These are phyloP conservation scores for Colletotrichum costaricense DNA, from an alignment of 2,329 filamentous ascomycete genomes.

Conservation along the genomic window DNA sequence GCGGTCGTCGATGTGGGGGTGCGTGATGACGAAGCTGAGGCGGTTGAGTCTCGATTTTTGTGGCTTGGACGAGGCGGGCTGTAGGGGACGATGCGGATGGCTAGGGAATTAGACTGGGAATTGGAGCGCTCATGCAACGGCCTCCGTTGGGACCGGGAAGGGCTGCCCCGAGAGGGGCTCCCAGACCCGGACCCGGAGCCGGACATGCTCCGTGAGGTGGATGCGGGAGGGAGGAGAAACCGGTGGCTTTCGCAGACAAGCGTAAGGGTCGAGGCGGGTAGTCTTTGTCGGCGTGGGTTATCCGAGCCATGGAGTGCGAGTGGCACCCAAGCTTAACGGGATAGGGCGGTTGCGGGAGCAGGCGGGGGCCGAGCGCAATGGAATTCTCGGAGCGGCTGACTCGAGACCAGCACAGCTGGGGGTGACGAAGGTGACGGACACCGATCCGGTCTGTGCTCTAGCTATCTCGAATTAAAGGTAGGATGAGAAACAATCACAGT, in stretches of 20 bases:
- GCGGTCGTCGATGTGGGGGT: constrained; percentile 27
- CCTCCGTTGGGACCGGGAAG: constrained; percentile 43
- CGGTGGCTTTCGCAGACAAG: not conserved
- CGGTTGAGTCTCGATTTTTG: constrained; percentile 31
- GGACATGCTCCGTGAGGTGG: constrained; percentile 38
- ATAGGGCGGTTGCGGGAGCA: not conserved
- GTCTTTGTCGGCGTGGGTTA: not conserved
- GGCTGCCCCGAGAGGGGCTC: constrained; percentile 32
- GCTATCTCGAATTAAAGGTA: not conserved
- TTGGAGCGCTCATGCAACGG: constrained; percentile 53
- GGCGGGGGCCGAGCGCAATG: not conserved
- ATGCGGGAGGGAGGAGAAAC: not conserved
- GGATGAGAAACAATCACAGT: not conserved
- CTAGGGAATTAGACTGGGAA: constrained; percentile 54
- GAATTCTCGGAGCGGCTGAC: constrained; percentile 4
- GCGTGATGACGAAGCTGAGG: constrained; percentile 35
- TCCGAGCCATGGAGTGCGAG: constrained; percentile 27
- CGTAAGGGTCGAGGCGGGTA: constrained; percentile 33
- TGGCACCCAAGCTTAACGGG: not conserved
- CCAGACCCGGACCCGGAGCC: constrained; percentile 41
- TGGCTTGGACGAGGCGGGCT: constrained; percentile 53
- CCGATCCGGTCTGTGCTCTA: constrained; percentile 25
- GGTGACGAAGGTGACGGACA: not conserved
- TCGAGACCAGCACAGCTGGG: constrained; percentile 8
- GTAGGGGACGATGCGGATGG: constrained; percentile 62